Evolutionary conservation across 345 rosid genomes (phyloP), one percentile per base, ranked within the genome.

Genomic region (Alliaria petiolata): DNA sequence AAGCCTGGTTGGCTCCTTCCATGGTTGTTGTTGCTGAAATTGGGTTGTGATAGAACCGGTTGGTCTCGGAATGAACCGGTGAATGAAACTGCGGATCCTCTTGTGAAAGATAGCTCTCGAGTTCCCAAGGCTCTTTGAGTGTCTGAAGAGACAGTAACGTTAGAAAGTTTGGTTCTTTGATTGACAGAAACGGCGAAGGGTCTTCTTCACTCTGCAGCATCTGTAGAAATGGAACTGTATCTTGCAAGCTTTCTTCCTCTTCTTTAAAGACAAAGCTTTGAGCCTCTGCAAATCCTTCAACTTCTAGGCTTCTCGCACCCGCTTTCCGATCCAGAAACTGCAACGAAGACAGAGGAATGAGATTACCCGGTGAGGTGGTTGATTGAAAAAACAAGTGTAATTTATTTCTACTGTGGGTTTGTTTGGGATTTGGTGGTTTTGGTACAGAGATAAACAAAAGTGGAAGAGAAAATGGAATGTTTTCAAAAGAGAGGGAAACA

Each of bases 151-250:
- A 85, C 67, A 86, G 31, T 25, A 90, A 69, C 8, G 84, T 74
- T 65, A 84, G 82, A 52, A 87, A 86, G 71, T 70, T 81, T 4
- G 88, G 86, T 70, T 87, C 72, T n/a, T n/a, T n/a, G n/a, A n/a
- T n/a, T n/a, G n/a, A n/a, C n/a, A n/a, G n/a, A n/a, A n/a, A n/a
- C n/a, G n/a, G n/a, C n/a, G n/a, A n/a, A n/a, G n/a, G n/a, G n/a
- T n/a, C n/a, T n/a, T n/a, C n/a, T 5, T 79, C 82, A 25, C 79
- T 90, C 30, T 84, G 96, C 76, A 90, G 80, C 93, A 90, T 88
- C 62, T 88, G 81, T 44, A 86, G 87, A 69, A 86, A 87, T 71
- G 91, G 90, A 77, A 90, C 76, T 72, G 65, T 79, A 35, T 83
- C 86, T 70, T 83, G 79, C 45, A 85, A 77, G 62, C 76, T 73